Evolutionary conservation across 2,329 filamentous ascomycete genomes (phyloP), one percentile per base, ranked within the genome.

Genomic region (Aureobasidium sp.): DNA sequence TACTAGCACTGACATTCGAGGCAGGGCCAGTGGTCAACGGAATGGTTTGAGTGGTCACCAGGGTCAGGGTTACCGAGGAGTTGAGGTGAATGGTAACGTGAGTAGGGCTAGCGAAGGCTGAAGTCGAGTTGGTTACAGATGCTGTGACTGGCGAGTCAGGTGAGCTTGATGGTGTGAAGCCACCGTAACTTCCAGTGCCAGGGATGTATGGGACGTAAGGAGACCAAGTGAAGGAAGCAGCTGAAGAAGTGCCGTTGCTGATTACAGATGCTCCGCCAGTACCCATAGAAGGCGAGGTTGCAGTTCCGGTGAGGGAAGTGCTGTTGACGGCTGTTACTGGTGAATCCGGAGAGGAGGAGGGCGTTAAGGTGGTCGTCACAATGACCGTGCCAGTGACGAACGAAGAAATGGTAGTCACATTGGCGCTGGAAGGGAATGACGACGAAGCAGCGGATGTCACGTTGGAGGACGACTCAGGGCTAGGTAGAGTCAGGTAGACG

Each of bases 311-410:
- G 29, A 63, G 24, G 44, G 65, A 63, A 34, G 65, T 62, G 43
- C 60, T 57, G 59, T 63, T 65, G 34, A 56, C 65, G 17, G 65
- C 44, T 10, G 61, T 53, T 52, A 65, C 53, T 51, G 70, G 67
- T 46, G 67, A 67, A 37, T 68, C 65, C 10, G 71, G 66, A 41
- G 71, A 69, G 9, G 69, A 70, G 43, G 75, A 52, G 73, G 72
- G 32, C 73, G 56, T 57, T 20, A 63, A 39, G 2, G 63, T 60
- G 48, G 47, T 63, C 5, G 57, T 59, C 37, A 62, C 24, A 17
- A 52, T 52, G 29, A 59, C 34, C 8, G 57, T 62, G 44, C 36
- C 51, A 15, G 61, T 63, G 37, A 52, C 46, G 20, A 59, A 20
- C 9, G 63, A 50, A 29, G 63, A 62, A 5, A 51, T 51, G 10